phyloP scores from a whole-genome alignment of 2,329 filamentous ascomycete species.

The Dactylonectria macrodidyma region DNA sequence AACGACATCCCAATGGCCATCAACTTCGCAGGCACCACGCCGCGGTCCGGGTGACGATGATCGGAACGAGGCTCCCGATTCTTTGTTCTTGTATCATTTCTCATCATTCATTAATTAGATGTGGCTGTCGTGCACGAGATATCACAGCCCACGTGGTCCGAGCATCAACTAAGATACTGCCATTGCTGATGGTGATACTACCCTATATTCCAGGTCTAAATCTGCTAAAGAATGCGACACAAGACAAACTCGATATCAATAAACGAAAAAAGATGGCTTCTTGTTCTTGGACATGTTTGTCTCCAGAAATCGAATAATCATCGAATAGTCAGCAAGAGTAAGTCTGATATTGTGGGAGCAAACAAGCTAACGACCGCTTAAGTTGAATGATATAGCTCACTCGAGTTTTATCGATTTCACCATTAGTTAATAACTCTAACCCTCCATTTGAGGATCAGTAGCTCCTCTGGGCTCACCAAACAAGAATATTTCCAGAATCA shows the following conservation, averaged over 20 bases:
- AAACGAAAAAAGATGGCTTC: background rate
- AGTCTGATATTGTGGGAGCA: no score
- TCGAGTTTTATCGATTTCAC: no score
- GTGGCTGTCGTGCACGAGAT: background rate
- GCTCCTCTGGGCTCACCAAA: no score
- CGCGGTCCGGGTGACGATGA: conserved; percentile 9
- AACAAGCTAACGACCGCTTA: no score
- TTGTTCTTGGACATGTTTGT: background rate
- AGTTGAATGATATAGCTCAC: no score
- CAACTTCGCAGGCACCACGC: conserved; percentile 3
- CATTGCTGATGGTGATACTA: background rate
- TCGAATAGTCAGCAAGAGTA: no score
- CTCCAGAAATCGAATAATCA: no score
- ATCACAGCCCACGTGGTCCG: background rate
- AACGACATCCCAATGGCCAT: conserved; percentile 32
- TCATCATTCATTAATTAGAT: background rate
- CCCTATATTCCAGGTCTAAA: background rate
- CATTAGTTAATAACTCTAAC: no score
- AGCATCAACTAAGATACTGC: background rate
- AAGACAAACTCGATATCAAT: background rate
- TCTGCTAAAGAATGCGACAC: background rate
- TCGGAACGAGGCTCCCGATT: background rate
- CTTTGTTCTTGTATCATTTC: background rate
- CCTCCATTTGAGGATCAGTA: no score
- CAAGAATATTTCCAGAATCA: no score